Conservation (phyloP, 2,329 filamentous ascomycete species). For the Colletotrichum sp. region DNA sequence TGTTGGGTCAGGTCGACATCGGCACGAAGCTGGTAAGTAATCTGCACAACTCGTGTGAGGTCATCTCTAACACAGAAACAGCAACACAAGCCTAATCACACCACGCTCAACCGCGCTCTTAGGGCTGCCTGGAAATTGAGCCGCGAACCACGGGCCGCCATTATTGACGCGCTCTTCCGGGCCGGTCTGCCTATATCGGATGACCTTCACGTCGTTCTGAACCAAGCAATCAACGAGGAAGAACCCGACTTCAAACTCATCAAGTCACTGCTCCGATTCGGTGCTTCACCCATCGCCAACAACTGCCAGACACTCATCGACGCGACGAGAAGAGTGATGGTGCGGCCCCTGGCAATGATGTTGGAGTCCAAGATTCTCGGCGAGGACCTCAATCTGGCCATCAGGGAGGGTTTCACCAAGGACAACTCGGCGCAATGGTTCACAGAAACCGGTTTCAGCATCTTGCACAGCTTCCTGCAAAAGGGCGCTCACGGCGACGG, state of each 20-base stretch:
- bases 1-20: slow-evolving; percentile 52
- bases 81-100: slow-evolving; percentile 47
- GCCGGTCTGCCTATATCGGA: slow-evolving; percentile 53
- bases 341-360: slow-evolving; percentile 45
- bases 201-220: slow-evolving; percentile 55
- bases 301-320: slow-evolving; percentile 58
- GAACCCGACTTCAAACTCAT: slow-evolving; percentile 29
- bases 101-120: slow-evolving; percentile 54
- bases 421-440: slow-evolving; percentile 50
- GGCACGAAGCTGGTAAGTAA: slow-evolving; percentile 44
- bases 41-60: background rate
- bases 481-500: slow-evolving; percentile 53
- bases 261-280: slow-evolving; percentile 33
- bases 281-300: slow-evolving; percentile 57
- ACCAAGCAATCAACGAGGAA: slow-evolving; percentile 58
- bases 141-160: slow-evolving; percentile 50
- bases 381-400: slow-evolving; percentile 49
- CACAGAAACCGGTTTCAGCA: slow-evolving; percentile 48
- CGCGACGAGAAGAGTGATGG: slow-evolving; percentile 44
- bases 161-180: slow-evolving; percentile 55
- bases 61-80: slow-evolving; percentile 27
- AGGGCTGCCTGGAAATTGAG: slow-evolving; percentile 58
- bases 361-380: slow-evolving; percentile 44
- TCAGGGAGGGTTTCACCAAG: slow-evolving; percentile 48
- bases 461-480: slow-evolving; percentile 51